phyloP scores from a whole-genome alignment of 805 yeast species.

The Myxozyma geophila region DNA sequence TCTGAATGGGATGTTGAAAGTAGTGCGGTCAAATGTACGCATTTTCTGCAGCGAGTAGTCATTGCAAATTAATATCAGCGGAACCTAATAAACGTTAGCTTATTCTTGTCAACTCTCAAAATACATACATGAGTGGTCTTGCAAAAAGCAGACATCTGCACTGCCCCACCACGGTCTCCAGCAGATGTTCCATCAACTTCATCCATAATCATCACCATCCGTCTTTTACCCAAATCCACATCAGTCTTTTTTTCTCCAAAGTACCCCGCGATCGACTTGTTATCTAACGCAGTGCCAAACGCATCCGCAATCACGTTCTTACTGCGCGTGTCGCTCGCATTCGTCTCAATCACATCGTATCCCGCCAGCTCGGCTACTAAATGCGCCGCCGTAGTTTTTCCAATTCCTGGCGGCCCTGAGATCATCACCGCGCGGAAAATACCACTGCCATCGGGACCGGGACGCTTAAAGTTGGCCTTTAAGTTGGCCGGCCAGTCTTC shows the following conservation, averaged over 20 bases:
- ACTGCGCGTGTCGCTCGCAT: conserved; percentile 88
- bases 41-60: conserved; percentile 91
- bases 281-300: conserved; percentile 72
- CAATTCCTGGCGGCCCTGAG: conserved; percentile 94
- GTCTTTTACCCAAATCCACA: conserved; percentile 47
- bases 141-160: conserved; percentile 87
- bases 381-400: conserved; percentile 91
- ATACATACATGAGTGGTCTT: conserved; percentile 60
- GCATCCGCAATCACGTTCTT: conserved; percentile 72
- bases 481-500: conserved; percentile 68
- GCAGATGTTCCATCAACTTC: conserved; percentile 99
- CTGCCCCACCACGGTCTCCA: conserved; percentile 99
- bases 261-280: conserved; percentile 82
- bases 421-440: conserved; percentile 80
- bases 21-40: conserved; percentile 89
- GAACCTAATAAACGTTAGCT: conserved; percentile 55
- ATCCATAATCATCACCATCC: conserved; percentile 89
- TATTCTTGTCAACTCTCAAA: neutral
- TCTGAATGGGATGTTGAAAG: conserved; percentile 80
- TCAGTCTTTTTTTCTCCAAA: conserved; percentile 52
- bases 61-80: conserved; percentile 91
- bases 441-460: conserved; percentile 69
- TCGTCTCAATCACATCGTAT: conserved; percentile 79
- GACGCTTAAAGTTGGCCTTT: conserved; percentile 58
- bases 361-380: conserved; percentile 79